Evolutionary conservation across 345 rosid genomes (phyloP).

Genomic region (Cardamine occulta): DNA sequence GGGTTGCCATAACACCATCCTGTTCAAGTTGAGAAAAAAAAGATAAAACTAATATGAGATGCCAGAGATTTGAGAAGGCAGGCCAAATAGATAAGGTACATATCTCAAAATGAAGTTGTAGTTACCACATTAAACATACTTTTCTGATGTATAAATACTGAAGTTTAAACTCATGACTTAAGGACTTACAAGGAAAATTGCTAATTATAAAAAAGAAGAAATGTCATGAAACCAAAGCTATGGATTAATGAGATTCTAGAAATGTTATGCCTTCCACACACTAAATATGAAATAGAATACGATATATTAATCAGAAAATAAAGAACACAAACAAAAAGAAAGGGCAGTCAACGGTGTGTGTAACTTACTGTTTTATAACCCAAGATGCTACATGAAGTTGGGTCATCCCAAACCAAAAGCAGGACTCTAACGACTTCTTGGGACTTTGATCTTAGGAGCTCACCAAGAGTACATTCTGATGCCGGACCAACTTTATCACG

Average conservation of each 20-base stretch:
- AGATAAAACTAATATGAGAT: not conserved
- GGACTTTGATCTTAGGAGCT: constrained; percentile 76
- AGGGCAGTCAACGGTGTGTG: not conserved
- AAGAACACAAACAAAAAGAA: not conserved
- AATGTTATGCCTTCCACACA: not conserved
- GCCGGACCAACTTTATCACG: constrained; percentile 51
- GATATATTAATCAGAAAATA: constrained; percentile 12
- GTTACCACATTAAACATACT: constrained; percentile 12
- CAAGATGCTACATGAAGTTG: constrained; percentile 72
- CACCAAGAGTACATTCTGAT: constrained; percentile 59
- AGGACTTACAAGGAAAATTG: not conserved
- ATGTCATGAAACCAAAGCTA: constrained; percentile 20
- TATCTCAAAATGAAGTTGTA: constrained; percentile 4
- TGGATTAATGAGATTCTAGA: not conserved
- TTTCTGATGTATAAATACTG: not conserved
- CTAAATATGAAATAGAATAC: not conserved
- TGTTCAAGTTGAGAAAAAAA: constrained; percentile 36
- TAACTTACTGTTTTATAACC: constrained; percentile 67
- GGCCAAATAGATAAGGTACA: constrained; percentile 3
- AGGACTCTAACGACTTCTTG: constrained; percentile 92
- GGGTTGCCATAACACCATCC: constrained; percentile 97
- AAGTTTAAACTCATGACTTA: not conserved
- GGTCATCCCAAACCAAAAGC: constrained; percentile 95
- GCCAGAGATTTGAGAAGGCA: not conserved
- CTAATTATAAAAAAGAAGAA: not conserved